Base-by-base conservation (phyloP, 352 stramenopile genomes). In the Blastocystis sp. region DNA sequence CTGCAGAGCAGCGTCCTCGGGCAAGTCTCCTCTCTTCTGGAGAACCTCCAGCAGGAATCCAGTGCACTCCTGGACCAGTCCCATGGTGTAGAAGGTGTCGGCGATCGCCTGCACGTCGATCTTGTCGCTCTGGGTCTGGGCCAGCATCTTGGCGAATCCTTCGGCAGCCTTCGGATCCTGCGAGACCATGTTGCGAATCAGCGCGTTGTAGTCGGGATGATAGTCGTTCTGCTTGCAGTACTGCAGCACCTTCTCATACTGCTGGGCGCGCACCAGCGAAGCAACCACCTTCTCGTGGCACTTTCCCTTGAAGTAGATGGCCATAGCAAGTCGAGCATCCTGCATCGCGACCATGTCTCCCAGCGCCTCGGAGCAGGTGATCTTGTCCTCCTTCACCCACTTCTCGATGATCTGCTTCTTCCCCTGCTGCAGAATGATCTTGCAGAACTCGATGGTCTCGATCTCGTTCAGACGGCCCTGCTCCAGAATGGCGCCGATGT, bases 241-340 rank as follows among this genome's bases (percentile, higher is more conserved):
- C 23, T 96, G 94, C 45, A 98, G 95, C 91, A 99, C 98, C 93
- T 99, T 99, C 90, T 99, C 97, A 90, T 98, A 99, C 91, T 99
- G 97, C 66, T 97, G 97, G 47, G 95, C 93, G 92, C 98, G 96
- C 13, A 98, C 95, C 91, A 99, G 99, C 92, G 96, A 99, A 90
- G 98, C 97, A 90, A 99, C 98, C 45, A 98, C 97, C 93, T 99
- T 99, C 76, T 98, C 96, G 37, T 98, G 96, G 64, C 97, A 96
- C 89, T 99, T 97, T 45, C 94, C 94, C 73, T 96, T 94, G 84
- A 99, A 93, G 92, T 98, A 99, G 7, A 99, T 95, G 55, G 94
- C 98, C 55, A 99, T 93, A 5, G 97, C 97, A 95, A 99, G 98
- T 8, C 96, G 98, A 8, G 94, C 96, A 92, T 99, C 97, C 55